A percentile compares a stretch with the other conserved stretches of the same genome.
These are phyloP conservation scores for Vitis rupestris DNA, from an alignment of 164 flowering plant genomes.

Conservation along the genomic window DNA sequence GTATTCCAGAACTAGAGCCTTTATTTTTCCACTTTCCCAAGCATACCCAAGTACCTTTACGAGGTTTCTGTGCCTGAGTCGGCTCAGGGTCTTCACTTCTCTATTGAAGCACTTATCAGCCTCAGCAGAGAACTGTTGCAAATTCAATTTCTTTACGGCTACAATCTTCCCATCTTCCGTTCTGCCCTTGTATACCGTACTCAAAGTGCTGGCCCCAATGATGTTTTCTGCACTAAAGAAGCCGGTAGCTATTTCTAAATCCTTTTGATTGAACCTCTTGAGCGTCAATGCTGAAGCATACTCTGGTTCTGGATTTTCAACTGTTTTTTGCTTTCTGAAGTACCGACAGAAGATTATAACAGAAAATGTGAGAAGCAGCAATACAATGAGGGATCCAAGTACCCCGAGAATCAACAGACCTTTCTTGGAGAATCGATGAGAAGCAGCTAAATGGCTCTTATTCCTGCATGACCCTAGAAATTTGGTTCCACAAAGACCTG, in stretches of 20 bases:
- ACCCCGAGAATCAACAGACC: conserved; percentile 26
- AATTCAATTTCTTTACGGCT: conserved; percentile 66
- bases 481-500: conserved; percentile 58
- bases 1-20: conserved; percentile 70
- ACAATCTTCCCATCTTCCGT: conserved; percentile 46
- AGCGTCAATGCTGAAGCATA: conserved; percentile 30
- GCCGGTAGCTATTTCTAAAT: conserved; percentile 55
- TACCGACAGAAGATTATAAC: conserved; percentile 15
- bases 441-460: conserved; percentile 7
- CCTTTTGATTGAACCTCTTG: conserved; percentile 49
- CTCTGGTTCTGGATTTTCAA: conserved; percentile 18
- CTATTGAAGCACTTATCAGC: conserved; percentile 65
- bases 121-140: conserved; percentile 47
- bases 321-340: conserved; percentile 20
- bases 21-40: conserved; percentile 74
- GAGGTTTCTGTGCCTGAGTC: conserved; percentile 67
- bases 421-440: conserved; percentile 37
- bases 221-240: conserved; percentile 51
- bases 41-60: conserved; percentile 79
- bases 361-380: conserved; percentile 30
- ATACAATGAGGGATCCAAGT: conserved; percentile 34
- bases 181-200: conserved; percentile 75
- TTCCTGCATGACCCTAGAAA: conserved; percentile 36
- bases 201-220: conserved; percentile 59
- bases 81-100: conserved; percentile 58